Base-by-base conservation (phyloP, 371 early-diverging fungal genomes). In the Coemansia sp. region DNA sequence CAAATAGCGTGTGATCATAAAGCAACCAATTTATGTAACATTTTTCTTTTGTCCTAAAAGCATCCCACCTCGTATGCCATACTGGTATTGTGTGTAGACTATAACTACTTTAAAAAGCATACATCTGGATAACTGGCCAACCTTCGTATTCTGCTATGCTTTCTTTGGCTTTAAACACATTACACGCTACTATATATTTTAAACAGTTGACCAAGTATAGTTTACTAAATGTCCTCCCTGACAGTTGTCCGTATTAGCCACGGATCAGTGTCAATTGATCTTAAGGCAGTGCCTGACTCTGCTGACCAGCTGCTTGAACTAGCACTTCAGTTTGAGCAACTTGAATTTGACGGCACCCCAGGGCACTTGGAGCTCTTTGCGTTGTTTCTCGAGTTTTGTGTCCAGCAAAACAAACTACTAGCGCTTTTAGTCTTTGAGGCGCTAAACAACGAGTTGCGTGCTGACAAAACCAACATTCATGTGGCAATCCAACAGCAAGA, bases 391-490 rank as follows among this genome's bases (percentile, higher is more conserved):
- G 32, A 56, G 8, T 29, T 29, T n/a, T 56, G 56, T 19, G 56
- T 32, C n/a, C 32, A 56, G n/a, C 29, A 29, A 3, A 56, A 19
- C 36, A 19, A 13, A 4, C 15, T 5, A 15, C 29, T 56, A 11
- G 58, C 60, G 0, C 39, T 58, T 6, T 41, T 54, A 5, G 64
- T 66, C 4, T 48, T 66, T 21, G 44, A 60, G 2, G 48, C 67
- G 0, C 55, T 74, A 19, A n/a, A 84, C 21, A 21, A 21, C 21
- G 21, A 21, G 21, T 21, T 21, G 21, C 21, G 29, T 29, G 29
- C 29, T 29, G 6, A 2, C 29, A 7, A 29, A 6, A 57, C 56
- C 24, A 55, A 65, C 21, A 73, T 73, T 26, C 66, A 73, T 23
- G 51, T 36, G 2, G 55, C 52, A 4, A 23, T 73, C 12, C 46